Evolutionary conservation across 1,139 yeast species (phyloP).

Genomic region (Schizosaccharomyces versatilis): DNA sequence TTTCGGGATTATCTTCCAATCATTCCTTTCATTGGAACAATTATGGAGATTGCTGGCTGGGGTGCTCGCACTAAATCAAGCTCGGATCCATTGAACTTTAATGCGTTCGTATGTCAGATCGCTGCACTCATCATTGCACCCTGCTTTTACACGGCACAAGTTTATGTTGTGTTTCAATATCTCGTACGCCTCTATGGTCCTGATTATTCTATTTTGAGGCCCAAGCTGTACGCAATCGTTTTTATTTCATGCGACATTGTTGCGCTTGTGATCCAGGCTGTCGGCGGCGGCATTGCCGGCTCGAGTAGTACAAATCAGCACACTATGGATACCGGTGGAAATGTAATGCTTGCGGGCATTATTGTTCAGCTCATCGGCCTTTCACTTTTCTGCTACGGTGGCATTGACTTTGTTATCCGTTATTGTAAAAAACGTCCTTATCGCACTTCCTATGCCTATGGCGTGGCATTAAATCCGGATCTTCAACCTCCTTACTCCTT

Average conservation of each 20-base stretch:
- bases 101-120: conserved; percentile 41
- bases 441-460: too few relatives aligned
- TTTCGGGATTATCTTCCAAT: background rate
- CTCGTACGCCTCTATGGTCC: background rate
- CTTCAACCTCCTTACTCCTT: too few relatives aligned
- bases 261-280: conserved; percentile 23
- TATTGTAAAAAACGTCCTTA: too few relatives aligned
- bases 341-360: too few relatives aligned
- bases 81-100: conserved; percentile 16
- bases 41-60: background rate
- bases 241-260: conserved; percentile 5
- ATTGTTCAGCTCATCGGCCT: too few relatives aligned
- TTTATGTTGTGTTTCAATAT: conserved; percentile 16
- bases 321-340: too few relatives aligned
- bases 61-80: background rate
- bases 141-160: conserved; percentile 73
- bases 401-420: too few relatives aligned
- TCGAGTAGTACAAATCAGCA: too few relatives aligned
- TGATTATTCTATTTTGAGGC: conserved; percentile 2
- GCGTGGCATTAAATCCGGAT: too few relatives aligned
- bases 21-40: background rate
- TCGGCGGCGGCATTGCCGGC: conserved; percentile 30
- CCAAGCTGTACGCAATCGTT: conserved; percentile 4
- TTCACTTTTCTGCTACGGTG: too few relatives aligned
- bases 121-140: conserved; percentile 62